These are phyloP conservation scores for Naumovozyma castellii DNA, from an alignment of 805 yeast species.

Conservation along the genomic window DNA sequence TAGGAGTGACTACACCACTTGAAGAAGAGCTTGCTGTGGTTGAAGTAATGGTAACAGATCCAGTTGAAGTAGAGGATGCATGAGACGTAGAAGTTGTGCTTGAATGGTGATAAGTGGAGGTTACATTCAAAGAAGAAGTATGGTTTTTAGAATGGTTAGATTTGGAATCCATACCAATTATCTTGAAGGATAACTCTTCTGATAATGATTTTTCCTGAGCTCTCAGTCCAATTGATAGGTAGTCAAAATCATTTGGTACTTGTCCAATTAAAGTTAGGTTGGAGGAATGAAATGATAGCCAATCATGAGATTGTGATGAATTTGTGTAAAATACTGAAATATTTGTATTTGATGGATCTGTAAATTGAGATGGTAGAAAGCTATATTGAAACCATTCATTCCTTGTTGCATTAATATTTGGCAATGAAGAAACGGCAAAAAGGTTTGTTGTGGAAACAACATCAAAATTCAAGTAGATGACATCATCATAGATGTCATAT, in stretches of 20 bases:
- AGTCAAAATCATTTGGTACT: constrained; percentile 45
- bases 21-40: constrained; percentile 19
- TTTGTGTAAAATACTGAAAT: constrained; percentile 36
- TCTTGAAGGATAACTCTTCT: constrained; percentile 39
- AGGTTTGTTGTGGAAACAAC: constrained; percentile 44
- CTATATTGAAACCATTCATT: constrained; percentile 51
- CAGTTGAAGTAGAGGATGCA: constrained; percentile 27
- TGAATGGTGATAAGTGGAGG: constrained; percentile 4
- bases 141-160: constrained; percentile 1
- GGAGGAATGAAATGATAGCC: constrained; percentile 56
- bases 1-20: constrained; percentile 24
- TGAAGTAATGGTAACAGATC: constrained; percentile 22
- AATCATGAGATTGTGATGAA: constrained; percentile 33
- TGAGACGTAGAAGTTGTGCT: constrained; percentile 18
- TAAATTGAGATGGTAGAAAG: constrained; percentile 46
- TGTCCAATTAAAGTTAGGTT: constrained; percentile 63
- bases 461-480: constrained; percentile 47
- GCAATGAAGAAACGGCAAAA: constrained; percentile 45
- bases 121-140: constrained; percentile 1
- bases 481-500: constrained; percentile 50
- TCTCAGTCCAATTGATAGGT: constrained; percentile 32
- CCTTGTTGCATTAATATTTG: constrained; percentile 58
- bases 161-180: constrained; percentile 40
- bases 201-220: constrained; percentile 31
- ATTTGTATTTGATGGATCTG: constrained; percentile 42